Percentiles rank a stretch among this genome's conserved stretches.
Evolutionary conservation across 805 yeast genomes (phyloP).

Genomic region (Nakazawaea molendinolei): DNA sequence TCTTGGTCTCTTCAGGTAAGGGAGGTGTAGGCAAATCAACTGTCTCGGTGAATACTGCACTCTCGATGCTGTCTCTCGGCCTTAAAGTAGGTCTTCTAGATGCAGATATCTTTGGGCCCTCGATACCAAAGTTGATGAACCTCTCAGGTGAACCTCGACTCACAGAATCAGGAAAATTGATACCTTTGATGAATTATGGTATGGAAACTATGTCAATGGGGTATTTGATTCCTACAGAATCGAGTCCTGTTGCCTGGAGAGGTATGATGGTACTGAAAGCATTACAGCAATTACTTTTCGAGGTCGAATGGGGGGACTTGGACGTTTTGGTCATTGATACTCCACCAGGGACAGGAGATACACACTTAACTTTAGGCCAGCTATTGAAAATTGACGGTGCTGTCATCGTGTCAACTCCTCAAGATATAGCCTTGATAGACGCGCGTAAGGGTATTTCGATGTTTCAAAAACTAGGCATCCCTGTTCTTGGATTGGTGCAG

Average conservation of each 20-base stretch:
- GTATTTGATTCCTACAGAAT: slow-evolving; percentile 57
- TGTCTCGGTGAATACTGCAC: slow-evolving; percentile 62
- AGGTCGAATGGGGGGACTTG: slow-evolving; percentile 65
- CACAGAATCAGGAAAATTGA: slow-evolving; percentile 41
- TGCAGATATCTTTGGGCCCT: slow-evolving; percentile 82
- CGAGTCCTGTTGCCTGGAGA: slow-evolving; percentile 75
- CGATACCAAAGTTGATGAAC: slow-evolving; percentile 67
- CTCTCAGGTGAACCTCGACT: slow-evolving; percentile 65
- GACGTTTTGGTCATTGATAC: slow-evolving; percentile 72
- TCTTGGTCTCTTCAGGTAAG: slow-evolving; percentile 69
- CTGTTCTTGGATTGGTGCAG: slow-evolving; percentile 69
- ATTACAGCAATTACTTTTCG: slow-evolving; percentile 73
- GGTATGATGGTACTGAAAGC: slow-evolving; percentile 88
- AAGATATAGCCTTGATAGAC: slow-evolving; percentile 76
- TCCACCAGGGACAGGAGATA: slow-evolving; percentile 93
- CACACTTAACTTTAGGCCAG: slow-evolving; percentile 78
- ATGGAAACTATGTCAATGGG: slow-evolving; percentile 89
- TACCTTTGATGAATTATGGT: slow-evolving; percentile 71
- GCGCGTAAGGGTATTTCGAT: slow-evolving; percentile 75
- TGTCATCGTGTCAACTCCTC: slow-evolving; percentile 78
- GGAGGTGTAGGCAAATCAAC: slow-evolving; percentile 84
- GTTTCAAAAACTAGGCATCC: slow-evolving; percentile 67
- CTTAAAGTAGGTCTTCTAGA: slow-evolving; percentile 64
- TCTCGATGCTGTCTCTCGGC: slow-evolving; percentile 48
- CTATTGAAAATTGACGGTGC: slow-evolving; percentile 74